Conservation (phyloP, 2,329 filamentous ascomycete species). For the Nectriaceae sp. region DNA sequence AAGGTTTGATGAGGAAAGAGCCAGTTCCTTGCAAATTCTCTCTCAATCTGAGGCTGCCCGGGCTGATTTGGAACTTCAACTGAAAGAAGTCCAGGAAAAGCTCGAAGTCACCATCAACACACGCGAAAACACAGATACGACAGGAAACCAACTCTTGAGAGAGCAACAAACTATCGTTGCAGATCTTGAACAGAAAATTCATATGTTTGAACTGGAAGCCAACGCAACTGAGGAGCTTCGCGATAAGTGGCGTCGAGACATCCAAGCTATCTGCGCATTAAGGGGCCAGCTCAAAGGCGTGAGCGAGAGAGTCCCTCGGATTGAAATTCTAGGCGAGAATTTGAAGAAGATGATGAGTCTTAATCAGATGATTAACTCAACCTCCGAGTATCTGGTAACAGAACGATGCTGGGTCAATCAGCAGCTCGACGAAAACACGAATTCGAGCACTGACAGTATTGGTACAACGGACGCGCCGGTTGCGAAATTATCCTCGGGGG, state of each 20-base stretch:
- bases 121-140: background rate
- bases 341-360: constrained; percentile 30
- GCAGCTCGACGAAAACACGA: constrained; percentile 16
- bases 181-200: constrained; percentile 21
- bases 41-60: constrained; percentile 15
- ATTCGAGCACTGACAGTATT: background rate
- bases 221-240: constrained; percentile 20
- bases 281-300: constrained; percentile 27
- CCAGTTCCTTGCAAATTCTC: constrained; percentile 17
- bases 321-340: constrained; percentile 25
- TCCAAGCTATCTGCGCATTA: constrained; percentile 27
- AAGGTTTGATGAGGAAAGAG: constrained; percentile 23
- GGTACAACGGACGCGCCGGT: background rate
- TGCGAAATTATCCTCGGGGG: background rate
- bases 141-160: constrained; percentile 6
- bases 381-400: constrained; percentile 28
- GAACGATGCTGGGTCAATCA: constrained; percentile 33
- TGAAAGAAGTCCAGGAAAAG: constrained; percentile 22
- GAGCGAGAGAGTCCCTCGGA: constrained; percentile 22
- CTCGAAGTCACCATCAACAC: constrained; percentile 6
- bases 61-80: constrained; percentile 17
- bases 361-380: constrained; percentile 30
- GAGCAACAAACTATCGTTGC: constrained; percentile 12
- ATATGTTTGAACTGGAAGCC: constrained; percentile 22
- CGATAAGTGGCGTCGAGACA: constrained; percentile 30